These are phyloP conservation scores for Pochonia chlamydosporia DNA, from an alignment of 2,329 filamentous ascomycete genomes.

Conservation along the genomic window DNA sequence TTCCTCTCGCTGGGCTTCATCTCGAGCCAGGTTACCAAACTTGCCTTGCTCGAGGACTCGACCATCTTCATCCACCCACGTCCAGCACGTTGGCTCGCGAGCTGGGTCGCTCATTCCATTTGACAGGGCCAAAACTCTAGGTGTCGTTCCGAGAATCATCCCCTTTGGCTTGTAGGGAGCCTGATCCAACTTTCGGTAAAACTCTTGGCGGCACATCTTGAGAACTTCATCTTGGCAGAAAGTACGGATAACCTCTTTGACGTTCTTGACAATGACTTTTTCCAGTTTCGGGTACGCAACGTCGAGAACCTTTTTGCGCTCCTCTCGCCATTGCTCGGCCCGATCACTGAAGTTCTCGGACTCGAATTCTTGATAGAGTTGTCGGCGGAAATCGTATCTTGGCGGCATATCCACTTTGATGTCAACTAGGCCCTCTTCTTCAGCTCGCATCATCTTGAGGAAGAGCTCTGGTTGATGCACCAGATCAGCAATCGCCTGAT, in stretches of 20 bases:
- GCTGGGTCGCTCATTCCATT: constrained; percentile 71
- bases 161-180: constrained; percentile 94
- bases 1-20: constrained; percentile 58
- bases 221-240: constrained; percentile 91
- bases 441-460: constrained; percentile 94
- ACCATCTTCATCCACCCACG: constrained; percentile 89
- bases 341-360: constrained; percentile 95
- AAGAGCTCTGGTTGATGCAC: constrained; percentile 83
- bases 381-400: constrained; percentile 67
- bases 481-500: constrained; percentile 78
- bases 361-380: constrained; percentile 76
- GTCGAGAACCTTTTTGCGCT: constrained; percentile 80
- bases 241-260: constrained; percentile 90
- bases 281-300: constrained; percentile 76
- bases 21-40: constrained; percentile 70
- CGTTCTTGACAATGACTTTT: constrained; percentile 77
- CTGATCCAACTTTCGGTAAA: constrained; percentile 85
- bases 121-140: constrained; percentile 80
- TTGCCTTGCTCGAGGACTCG: constrained; percentile 85
- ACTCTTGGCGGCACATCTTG: constrained; percentile 83
- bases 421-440: constrained; percentile 87
- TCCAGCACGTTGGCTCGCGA: constrained; percentile 82
- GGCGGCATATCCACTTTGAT: constrained; percentile 75
- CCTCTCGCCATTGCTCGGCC: constrained; percentile 89
- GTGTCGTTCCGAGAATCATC: constrained; percentile 80